These are phyloP conservation scores for Dimocarpus longan DNA, from an alignment of 345 rosid species.

Conservation along the genomic window DNA sequence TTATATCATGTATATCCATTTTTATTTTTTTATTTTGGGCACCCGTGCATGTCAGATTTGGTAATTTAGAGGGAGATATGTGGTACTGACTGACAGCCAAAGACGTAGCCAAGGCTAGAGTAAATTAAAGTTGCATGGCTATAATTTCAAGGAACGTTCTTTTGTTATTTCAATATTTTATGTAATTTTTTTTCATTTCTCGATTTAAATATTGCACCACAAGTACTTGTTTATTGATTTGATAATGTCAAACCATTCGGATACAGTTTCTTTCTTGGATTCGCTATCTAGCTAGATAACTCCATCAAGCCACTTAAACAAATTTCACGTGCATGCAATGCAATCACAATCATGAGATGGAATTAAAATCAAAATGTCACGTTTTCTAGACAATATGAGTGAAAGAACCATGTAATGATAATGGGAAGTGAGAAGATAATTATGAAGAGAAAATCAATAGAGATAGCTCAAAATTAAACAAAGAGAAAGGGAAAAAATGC, in stretches of 20 bases:
- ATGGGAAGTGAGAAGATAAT: no score
- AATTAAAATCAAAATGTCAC: no score
- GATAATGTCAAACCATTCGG: background rate
- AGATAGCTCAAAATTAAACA: conserved; percentile 15
- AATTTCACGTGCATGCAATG: no score
- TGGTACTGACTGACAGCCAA: conserved; percentile 1
- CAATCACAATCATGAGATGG: no score
- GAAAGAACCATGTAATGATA: no score
- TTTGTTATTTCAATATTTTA: background rate
- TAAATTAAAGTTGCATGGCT: conserved; percentile 52
- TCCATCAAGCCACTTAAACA: no score
- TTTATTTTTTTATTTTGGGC: background rate
- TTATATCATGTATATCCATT: no score
- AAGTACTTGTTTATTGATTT: background rate
- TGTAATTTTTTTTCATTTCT: background rate
- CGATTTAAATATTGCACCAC: background rate
- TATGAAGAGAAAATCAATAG: no score
- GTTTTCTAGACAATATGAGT: no score
- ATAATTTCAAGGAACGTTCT: conserved; percentile 47
- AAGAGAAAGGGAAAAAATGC: conserved; percentile 4
- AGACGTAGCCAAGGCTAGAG: conserved; percentile 31
- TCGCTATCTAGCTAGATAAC: no score
- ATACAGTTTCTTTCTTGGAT: no score
- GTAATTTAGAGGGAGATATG: conserved; percentile 22
- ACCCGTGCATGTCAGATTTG: conserved; percentile 52